Evolutionary conservation across 495 filamentous ascomycete species (phyloP), one percentile per base, ranked within the genome.

Genomic region (Rhypophila decipiens): DNA sequence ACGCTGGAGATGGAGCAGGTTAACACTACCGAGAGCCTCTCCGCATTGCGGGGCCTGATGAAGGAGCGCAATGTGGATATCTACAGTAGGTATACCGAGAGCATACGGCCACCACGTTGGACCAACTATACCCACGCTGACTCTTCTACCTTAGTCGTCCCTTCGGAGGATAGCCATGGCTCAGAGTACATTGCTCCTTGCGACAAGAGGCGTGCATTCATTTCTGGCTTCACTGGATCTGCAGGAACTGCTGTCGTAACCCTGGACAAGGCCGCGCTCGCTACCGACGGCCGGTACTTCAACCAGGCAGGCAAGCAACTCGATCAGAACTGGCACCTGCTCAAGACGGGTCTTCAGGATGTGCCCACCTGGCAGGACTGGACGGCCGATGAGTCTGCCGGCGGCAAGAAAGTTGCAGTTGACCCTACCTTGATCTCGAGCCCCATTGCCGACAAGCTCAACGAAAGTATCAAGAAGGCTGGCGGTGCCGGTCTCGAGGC

Each of bases 311-410:
- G 82, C 38, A 86, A 93, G 57, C 91, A 99, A 65, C 78, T 99
- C 29, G 94, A 97, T 60, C 73, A 63, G 52, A 96, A 96, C 65
- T 99, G 94, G 94, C 63, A 76, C 33, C 77, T 99, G 10, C 70
- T 99, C 55, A 99, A 96, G 72, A 86, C 91, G 58, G 94, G 94
- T 5, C 68, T 95, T 15, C 86, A 89, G 55, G 89, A 95, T 63
- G 90, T 96, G 22, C 91, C 88, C 5, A 96, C 91, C 2, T 97
- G 93, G 88, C 89, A 96, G 64, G 94, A 99, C 66, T 99, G 94
- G 94, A 86, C 85, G 18, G 84, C 83, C 35, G 85, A 93, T 44
- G 84, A 95, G 63, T 79, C 89, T 20, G 81, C 86, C 44, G 87
- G 80, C 34, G 88, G 86, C 43, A 95, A 95, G 71, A 74, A 76